Conservation (phyloP, 2,329 filamentous ascomycete genomes). For the Sclerotinia sclerotiorum region DNA sequence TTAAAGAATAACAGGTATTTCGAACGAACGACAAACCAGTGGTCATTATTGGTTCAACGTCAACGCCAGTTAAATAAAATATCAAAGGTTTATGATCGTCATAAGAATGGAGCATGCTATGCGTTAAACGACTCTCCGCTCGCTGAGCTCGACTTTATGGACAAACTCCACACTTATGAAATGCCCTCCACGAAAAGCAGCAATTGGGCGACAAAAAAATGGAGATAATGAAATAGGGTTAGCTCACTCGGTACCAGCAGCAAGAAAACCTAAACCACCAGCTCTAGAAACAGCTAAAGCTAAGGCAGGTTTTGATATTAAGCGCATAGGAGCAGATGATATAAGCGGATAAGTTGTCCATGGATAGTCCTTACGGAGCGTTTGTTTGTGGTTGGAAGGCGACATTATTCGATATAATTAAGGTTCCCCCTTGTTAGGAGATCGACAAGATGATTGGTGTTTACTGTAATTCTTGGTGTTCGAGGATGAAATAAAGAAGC, state of each 20-base stretch:
- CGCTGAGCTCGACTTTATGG: background rate
- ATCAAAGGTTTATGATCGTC: background rate
- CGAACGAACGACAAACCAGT: background rate
- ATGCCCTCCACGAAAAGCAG: background rate
- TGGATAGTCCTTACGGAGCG: slow-evolving; percentile 24
- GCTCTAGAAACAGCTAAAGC: slow-evolving; percentile 60
- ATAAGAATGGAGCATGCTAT: background rate
- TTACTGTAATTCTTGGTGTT: background rate
- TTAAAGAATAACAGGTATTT: slow-evolving; percentile 27
- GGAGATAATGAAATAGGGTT: background rate
- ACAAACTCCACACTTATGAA: slow-evolving; percentile 2
- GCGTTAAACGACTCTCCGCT: background rate
- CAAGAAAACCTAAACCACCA: slow-evolving; percentile 52
- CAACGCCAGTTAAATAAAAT: background rate
- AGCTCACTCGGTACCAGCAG: slow-evolving; percentile 41
- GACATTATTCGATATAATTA: slow-evolving; percentile 15
- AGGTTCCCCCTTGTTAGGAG: background rate
- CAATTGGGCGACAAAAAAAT: background rate
- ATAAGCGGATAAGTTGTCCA: slow-evolving; percentile 46
- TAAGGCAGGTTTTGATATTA: slow-evolving; percentile 56
- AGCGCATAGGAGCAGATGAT: slow-evolving; percentile 66
- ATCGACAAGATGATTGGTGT: background rate
- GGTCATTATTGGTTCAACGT: background rate
- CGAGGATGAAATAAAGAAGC: slow-evolving; percentile 1
- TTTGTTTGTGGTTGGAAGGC: slow-evolving; percentile 16